Evolutionary conservation across 352 stramenopile species (phyloP), one percentile per base, ranked within the genome.

Genomic region (Pythium aquatile): DNA sequence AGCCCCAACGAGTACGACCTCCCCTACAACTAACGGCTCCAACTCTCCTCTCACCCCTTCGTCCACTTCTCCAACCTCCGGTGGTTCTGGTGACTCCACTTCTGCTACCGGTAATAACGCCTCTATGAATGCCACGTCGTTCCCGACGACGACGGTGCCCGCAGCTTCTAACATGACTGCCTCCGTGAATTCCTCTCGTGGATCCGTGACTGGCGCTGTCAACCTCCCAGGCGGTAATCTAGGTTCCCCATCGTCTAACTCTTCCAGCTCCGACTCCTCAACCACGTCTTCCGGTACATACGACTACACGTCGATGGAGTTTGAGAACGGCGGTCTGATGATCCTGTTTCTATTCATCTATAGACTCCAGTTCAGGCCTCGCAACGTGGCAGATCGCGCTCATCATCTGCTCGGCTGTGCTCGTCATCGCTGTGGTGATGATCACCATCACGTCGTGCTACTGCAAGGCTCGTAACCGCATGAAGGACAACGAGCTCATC

Each of bases 331-430:
- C 20, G 20, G 20, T 24, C 35, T 55, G 24, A 16, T 7, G 32
- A 17, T 32, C n/a, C 1, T 55, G 7, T 10, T 42, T 16, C 37
- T 62, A 13, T 1, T 20, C 20, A 39, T 30, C 2, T 48, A 9
- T n/a, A 48, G 20, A 49, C 20, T 35, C 32, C 8, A 59, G 55
- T 17, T 42, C 42, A 9, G 51, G 61, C 16, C 37, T 75, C 48
- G 48, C 33, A 37, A 75, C 58, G 33, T 75, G 68, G 68, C 68
- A 75, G 35, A 72, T 75, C 57, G 58, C 62, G 39, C 39, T 72
- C 39, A 69, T 72, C n/a, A 72, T 72, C 28, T 72, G 66, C 61
- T 72, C 60, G 29, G 40, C 29, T 28, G 56, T 69, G 28, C 53
- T 71, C 29, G 65, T 66, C 32, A 65, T 71, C 35, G 55, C 33